Percentiles rank a stretch among this genome's conserved stretches.
These are phyloP conservation scores for Saturnispora ahearnii DNA, from an alignment of 805 yeast species.

Conservation along the genomic window DNA sequence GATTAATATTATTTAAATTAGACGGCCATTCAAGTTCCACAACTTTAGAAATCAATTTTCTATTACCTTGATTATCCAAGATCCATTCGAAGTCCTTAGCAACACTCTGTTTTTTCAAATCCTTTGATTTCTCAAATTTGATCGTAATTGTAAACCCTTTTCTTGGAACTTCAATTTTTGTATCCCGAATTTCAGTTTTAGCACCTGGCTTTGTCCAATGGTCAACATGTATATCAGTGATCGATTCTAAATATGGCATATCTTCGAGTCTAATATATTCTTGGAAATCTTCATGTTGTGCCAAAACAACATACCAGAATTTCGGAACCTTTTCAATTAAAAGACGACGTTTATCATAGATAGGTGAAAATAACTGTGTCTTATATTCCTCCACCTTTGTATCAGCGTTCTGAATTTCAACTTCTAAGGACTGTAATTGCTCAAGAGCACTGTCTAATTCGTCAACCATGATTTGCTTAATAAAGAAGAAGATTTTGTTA, in stretches of 20 bases:
- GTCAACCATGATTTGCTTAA: neutral
- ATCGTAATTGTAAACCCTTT: conserved; percentile 47
- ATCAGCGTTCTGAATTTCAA: conserved; percentile 45
- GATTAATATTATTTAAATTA: conserved; percentile 47
- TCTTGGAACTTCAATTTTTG: conserved; percentile 19
- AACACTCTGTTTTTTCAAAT: conserved; percentile 48
- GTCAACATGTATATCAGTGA: conserved; percentile 54
- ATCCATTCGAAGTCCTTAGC: conserved; percentile 48
- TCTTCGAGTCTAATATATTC: conserved; percentile 74
- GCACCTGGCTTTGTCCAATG: conserved; percentile 31
- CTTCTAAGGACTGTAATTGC: conserved; percentile 28
- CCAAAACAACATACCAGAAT: conserved; percentile 83
- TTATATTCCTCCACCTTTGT: conserved; percentile 49
- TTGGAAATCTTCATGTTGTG: conserved; percentile 76
- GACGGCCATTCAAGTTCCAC: conserved; percentile 63
- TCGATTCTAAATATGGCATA: conserved; percentile 59
- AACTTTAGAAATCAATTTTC: conserved; percentile 43
- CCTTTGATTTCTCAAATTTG: conserved; percentile 37
- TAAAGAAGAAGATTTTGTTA: neutral
- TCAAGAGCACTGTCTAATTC: conserved; percentile 6
- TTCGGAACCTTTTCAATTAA: conserved; percentile 50
- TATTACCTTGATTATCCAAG: conserved; percentile 43
- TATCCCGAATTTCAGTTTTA: conserved; percentile 4
- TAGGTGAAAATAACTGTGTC: conserved; percentile 42
- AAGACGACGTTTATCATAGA: conserved; percentile 49